Base-by-base conservation (phyloP, 2,329 filamentous ascomycete genomes). In the Aspergillus sp. region DNA sequence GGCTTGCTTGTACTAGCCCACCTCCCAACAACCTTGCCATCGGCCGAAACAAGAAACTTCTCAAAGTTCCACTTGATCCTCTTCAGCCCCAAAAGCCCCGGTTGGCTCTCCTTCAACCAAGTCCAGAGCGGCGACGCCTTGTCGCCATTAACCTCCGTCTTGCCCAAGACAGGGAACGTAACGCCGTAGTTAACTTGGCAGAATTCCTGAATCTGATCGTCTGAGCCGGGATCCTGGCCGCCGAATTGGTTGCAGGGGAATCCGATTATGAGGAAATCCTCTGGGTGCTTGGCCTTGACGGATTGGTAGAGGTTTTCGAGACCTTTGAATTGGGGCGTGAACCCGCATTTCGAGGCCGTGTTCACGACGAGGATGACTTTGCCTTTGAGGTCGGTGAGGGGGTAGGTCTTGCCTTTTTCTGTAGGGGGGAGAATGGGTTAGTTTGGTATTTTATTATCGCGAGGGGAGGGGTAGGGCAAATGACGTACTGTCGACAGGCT, bases 231-330 rank as follows among this genome's bases (percentile, higher is more conserved):
- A 73, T 98, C 95, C 79, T 99, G 95, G 66, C 79, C 78, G 70
- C 88, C 90, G 78, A 99, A 99, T 79, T 99, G 95, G 84, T 98
- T 99, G 87, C 93, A 98, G 57, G 95, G 95, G 81, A 99, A 98
- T 68, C 93, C 95, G 72, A 99, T 84, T 79, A 99, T 87, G 70
- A 87, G 82, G 74, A 99, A 95, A 70, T 92, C 84, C 64, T 91
- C 86, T 33, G 82, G 84, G 81, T 96, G 81, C 70, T 85, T 82
- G 65, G 81, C 81, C 67, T 85, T 86, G 72, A 97, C 70, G 57
- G 81, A 78, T 76, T 96, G 90, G 86, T 96, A 96, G 63, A 99
- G 85, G 71, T 85, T 88, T 81, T 99, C 93, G 52, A 99, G 90
- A 33, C 90, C 91, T 62, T 85, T 87, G 78, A 95, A 97, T 79